A percentile compares a stretch with the other conserved stretches of the same genome.
Conservation (phyloP, 495 filamentous ascomycete genomes). For the Hyaloscypha bicolor region DNA sequence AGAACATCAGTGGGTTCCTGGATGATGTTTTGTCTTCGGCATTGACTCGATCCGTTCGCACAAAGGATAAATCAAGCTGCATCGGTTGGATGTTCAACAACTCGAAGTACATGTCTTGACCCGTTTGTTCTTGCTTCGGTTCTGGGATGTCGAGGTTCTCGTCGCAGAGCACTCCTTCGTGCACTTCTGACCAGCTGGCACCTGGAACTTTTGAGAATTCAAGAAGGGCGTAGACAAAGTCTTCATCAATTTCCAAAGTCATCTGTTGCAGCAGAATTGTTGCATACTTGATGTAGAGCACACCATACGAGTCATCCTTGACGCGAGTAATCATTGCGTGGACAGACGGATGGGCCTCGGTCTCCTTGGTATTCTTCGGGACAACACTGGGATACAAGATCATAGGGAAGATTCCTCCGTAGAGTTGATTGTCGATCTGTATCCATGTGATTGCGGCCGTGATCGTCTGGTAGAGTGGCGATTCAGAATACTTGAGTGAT, state of each 20-base stretch:
- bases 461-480: conserved; percentile 87
- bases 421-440: conserved; percentile 98
- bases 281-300: conserved; percentile 97
- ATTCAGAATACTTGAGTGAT: conserved; percentile 87
- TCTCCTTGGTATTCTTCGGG: conserved; percentile 95
- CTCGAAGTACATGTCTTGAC: conserved; percentile 96
- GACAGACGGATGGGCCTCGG: conserved; percentile 93
- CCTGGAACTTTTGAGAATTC: conserved; percentile 96
- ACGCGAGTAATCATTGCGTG: conserved; percentile 90
- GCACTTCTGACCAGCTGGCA: conserved; percentile 83
- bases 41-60: conserved; percentile 95
- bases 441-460: conserved; percentile 95
- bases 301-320: conserved; percentile 97
- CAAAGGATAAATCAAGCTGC: conserved; percentile 96
- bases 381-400: conserved; percentile 98
- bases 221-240: conserved; percentile 93
- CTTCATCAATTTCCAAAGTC: conserved; percentile 96
- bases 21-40: conserved; percentile 91
- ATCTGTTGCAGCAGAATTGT: conserved; percentile 94
- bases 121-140: conserved; percentile 77
- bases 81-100: conserved; percentile 95
- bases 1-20: conserved; percentile 94
- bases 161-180: conserved; percentile 82
- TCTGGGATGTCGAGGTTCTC: conserved; percentile 90
- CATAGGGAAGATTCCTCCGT: conserved; percentile 97